Base-by-base conservation (phyloP, 75 land plant species). In the Picea sitchensis region DNA sequence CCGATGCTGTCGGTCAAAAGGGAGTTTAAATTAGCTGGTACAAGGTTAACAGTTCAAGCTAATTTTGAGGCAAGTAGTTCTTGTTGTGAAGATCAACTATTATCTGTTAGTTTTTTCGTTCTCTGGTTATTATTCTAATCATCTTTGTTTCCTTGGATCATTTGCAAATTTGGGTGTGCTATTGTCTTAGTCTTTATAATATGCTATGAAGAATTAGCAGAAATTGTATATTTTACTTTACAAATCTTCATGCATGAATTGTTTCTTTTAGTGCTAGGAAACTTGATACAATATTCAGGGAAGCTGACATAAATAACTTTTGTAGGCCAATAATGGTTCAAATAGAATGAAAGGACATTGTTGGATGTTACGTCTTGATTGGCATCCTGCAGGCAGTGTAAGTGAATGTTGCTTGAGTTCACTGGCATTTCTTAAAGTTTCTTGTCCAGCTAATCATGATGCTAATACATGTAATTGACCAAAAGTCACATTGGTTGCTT, bases 321-420 rank as follows among this genome's bases (percentile, higher is more conserved):
- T 73, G 76, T 54, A 73, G 76, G 76, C 54, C 2, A 73, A 44
- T 44, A 44, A 56, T 36, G n/a, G 73, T 61, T 77, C 58, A 64
- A 64, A 23, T 26, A 23, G 23, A 23, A 15, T 32, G 60, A 60
- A 79, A 61, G 76, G 64, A 31, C 76, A 81, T 41, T 17, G 75
- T 26, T 82, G 82, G 71, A 82, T 71, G 62, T 31, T 82, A 63
- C 76, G 80, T 23, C n/a, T 82, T 36, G 32, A 80, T 69, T 82
- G 82, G 84, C 82, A 80, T 20, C 81, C 56, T 36, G 47, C 73
- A 71, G 81, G 80, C 71, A 38, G 18, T 78, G 84, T 82, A 80
- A 69, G 83, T 59, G 31, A 11, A 6, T 64, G 23, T 30, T 64
- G 12, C 30, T 64, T 64, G 34, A 30, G 30, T 78, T 67, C 8